Base-by-base conservation (phyloP, 768 basidiomycete species). In the Suillus cothurnatus region DNA sequence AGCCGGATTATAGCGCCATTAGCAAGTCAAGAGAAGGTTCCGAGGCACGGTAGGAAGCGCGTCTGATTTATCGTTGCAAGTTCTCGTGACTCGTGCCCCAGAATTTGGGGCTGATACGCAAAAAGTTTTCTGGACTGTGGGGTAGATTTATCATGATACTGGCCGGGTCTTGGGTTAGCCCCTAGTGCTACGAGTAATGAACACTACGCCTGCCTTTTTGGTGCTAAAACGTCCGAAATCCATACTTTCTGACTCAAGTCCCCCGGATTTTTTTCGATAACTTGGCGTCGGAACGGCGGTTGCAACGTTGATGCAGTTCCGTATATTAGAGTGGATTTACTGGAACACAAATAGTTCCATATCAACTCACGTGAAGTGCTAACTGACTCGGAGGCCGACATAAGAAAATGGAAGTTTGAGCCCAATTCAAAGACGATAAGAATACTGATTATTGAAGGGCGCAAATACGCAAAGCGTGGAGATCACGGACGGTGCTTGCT, bases 121-220 rank as follows among this genome's bases (percentile, higher is more conserved):
- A n/a, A 28, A n/a, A 55, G 53, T 34, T 55, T 31, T 52, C 28
- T 52, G 28, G 17, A 52, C 28, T 28, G 17, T 52, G 32, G 21
- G 31, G 31, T 21, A 53, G 52, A 12, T 53, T 28, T 53, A 53
- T 31, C n/a, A n/a, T n/a, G n/a, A n/a, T n/a, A n/a, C n/a, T n/a
- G 49, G 26, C 26, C 6, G n/a, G 21, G 23, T 49, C 47, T 52
- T 6, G 19, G 26, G 28, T 53, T 31, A 21, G 52, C 52, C 52
- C 19, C 52, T 53, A 52, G 17, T 49, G 23, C 23, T 26, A 49
- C 4, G 49, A 53, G 28, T 31, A 53, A 53, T 55, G 32, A 59
- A 59, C 19, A 59, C 58, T 59, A 59, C 58, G 11, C 58, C 58
- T 59, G 58, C 58, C 58, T 59, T 41, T 59, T 59, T 28, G 12